Conservation (phyloP, 2,329 filamentous ascomycete species). For the Rutstroemia sp. region DNA sequence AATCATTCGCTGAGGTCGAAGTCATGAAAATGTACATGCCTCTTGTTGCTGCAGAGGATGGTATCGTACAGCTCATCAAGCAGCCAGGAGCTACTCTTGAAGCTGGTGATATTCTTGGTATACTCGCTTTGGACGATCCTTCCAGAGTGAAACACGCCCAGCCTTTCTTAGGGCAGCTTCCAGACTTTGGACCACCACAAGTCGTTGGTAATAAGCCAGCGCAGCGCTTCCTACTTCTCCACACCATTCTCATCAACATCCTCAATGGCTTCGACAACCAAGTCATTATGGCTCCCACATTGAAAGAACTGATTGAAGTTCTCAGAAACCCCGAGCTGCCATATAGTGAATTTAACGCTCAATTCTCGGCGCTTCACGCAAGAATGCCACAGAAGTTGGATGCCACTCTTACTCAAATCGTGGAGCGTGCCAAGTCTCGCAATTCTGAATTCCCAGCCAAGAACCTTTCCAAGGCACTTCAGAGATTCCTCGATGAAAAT, state of each 20-base stretch:
- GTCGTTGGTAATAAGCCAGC: slow-evolving; percentile 86
- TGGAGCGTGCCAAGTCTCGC: slow-evolving; percentile 73
- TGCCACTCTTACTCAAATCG: slow-evolving; percentile 69
- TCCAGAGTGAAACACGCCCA: slow-evolving; percentile 94
- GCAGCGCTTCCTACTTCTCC: slow-evolving; percentile 74
- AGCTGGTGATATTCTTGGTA: slow-evolving; percentile 97
- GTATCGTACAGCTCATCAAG: slow-evolving; percentile 97
- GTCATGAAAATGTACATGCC: slow-evolving; percentile 99
- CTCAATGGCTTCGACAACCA: slow-evolving; percentile 94
- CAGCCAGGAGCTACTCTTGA: slow-evolving; percentile 97
- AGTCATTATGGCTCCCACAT: slow-evolving; percentile 80
- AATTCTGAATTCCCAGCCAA: slow-evolving; percentile 88
- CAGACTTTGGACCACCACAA: slow-evolving; percentile 77
- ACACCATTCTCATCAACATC: slow-evolving; percentile 77
- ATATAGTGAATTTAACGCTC: slow-evolving; percentile 92
- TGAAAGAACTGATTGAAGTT: slow-evolving; percentile 86
- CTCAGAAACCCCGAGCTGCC: slow-evolving; percentile 84
- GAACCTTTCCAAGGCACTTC: slow-evolving; percentile 72
- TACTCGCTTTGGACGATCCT: slow-evolving; percentile 89
- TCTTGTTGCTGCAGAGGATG: slow-evolving; percentile 87
- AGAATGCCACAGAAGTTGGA: slow-evolving; percentile 96
- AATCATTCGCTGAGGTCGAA: slow-evolving; percentile 93
- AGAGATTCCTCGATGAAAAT: slow-evolving; percentile 84
- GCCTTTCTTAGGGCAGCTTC: slow-evolving; percentile 85
- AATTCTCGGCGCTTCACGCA: slow-evolving; percentile 93